phyloP scores from a whole-genome alignment of 495 filamentous ascomycete genomes.

The Staphylotrichum tortipilum region DNA sequence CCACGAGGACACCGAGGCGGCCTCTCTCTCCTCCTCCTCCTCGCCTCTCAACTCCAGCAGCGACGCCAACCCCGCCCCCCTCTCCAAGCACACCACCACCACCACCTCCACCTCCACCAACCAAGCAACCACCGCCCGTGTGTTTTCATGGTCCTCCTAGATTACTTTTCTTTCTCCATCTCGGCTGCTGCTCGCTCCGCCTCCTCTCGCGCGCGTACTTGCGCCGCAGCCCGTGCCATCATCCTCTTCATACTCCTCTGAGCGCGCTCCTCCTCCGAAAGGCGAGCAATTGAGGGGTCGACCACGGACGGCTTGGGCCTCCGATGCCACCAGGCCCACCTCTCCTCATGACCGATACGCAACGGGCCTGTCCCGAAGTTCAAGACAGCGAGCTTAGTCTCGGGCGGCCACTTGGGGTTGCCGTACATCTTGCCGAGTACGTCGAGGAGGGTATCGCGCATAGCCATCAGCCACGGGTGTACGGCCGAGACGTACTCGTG shows the following conservation, averaged over 20 bases:
- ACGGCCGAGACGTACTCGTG: slow-evolving; percentile 2
- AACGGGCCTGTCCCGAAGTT: not conserved
- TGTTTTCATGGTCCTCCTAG: too few relatives aligned
- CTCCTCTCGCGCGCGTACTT: not conserved
- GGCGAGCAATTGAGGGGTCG: not conserved
- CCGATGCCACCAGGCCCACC: not conserved
- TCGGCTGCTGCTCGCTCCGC: too few relatives aligned
- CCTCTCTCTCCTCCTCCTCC: too few relatives aligned
- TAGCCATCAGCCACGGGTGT: slow-evolving; percentile 1
- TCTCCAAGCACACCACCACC: too few relatives aligned
- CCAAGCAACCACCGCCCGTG: too few relatives aligned
- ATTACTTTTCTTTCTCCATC: too few relatives aligned
- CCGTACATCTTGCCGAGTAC: not conserved
- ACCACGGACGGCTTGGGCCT: not conserved
- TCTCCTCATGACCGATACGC: not conserved
- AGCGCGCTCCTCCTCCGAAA: not conserved
- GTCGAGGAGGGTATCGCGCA: not conserved
- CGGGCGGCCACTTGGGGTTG: not conserved
- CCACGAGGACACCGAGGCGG: too few relatives aligned
- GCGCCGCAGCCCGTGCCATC: not conserved
- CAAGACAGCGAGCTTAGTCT: not conserved
- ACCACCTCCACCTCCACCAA: too few relatives aligned
- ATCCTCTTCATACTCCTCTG: not conserved
- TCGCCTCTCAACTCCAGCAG: too few relatives aligned
- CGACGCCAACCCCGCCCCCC: too few relatives aligned